Evolutionary conservation across 352 stramenopile species (phyloP).

Genomic region (Blastocystis sp.): DNA sequence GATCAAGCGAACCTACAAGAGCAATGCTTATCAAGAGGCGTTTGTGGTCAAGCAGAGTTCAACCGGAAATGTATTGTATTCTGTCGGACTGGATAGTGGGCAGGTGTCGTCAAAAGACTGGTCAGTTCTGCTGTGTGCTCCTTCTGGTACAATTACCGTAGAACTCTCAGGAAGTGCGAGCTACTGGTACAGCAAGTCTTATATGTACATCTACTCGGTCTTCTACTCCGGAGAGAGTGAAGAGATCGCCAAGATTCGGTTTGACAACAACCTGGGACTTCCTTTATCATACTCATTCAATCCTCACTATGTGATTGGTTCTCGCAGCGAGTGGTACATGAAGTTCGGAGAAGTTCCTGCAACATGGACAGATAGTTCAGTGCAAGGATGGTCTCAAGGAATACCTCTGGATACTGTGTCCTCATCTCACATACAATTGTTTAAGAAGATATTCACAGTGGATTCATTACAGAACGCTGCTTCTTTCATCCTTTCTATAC

Average conservation of each 20-base stretch:
- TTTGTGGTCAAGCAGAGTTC: neutral
- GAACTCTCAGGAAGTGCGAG: neutral
- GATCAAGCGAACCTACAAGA: constrained; percentile 9
- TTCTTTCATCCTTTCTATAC: neutral
- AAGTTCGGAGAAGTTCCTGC: neutral
- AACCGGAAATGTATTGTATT: neutral
- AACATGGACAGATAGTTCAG: neutral
- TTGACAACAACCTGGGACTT: neutral
- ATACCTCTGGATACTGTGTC: neutral
- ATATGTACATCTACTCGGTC: neutral
- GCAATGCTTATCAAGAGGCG: neutral
- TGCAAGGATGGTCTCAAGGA: neutral
- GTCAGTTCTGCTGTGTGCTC: neutral
- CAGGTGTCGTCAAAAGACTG: neutral
- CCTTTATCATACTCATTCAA: neutral
- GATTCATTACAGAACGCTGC: neutral
- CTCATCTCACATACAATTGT: neutral
- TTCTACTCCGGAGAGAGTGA: neutral
- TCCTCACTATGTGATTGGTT: neutral
- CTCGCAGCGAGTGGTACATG: neutral
- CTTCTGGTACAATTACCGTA: neutral
- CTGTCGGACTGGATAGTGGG: neutral
- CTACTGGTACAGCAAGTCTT: neutral
- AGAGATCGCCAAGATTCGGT: neutral
- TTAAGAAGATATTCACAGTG: neutral